These are phyloP conservation scores for Colletotrichum magnum DNA, from an alignment of 2,329 filamentous ascomycete genomes.

Conservation along the genomic window DNA sequence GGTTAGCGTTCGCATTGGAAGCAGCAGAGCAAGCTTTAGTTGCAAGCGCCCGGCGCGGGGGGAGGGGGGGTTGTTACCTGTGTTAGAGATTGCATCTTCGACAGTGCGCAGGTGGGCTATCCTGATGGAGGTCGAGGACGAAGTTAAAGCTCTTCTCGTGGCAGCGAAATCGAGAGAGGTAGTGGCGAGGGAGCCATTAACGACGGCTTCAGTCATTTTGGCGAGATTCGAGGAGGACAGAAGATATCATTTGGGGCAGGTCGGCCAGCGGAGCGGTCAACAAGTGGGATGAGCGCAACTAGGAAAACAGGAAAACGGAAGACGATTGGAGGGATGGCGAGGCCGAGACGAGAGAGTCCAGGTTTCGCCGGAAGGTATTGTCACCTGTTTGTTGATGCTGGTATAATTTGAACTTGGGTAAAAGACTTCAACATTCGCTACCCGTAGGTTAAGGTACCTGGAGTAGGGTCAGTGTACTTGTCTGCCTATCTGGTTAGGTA, in stretches of 20 bases:
- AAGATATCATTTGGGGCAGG: constrained; percentile 40
- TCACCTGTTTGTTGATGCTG: no score
- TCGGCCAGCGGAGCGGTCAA: constrained; percentile 31
- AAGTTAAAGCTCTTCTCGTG: constrained; percentile 66
- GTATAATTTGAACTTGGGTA: background rate
- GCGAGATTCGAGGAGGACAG: constrained; percentile 41
- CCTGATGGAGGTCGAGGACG: constrained; percentile 73
- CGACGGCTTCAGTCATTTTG: constrained; percentile 66
- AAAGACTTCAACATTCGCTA: background rate
- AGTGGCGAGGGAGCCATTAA: constrained; percentile 52
- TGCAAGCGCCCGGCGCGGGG: no score
- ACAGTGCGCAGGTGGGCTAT: constrained; percentile 68
- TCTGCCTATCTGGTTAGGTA: background rate
- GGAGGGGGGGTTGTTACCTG: constrained; percentile 57
- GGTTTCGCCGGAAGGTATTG: no score
- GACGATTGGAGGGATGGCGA: constrained; percentile 5
- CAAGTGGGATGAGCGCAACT: constrained; percentile 6
- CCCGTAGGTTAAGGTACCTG: no score
- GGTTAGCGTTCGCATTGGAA: constrained; percentile 21
- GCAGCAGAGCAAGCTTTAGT: no score
- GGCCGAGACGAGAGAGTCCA: background rate
- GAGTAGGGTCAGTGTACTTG: no score
- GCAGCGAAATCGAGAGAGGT: constrained; percentile 64
- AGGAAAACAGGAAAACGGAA: background rate
- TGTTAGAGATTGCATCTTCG: constrained; percentile 69